Percentiles rank a stretch among this genome's conserved stretches.
These are phyloP conservation scores for Pisolithus thermaeus DNA, from an alignment of 1,284 basidiomycete species.

Conservation along the genomic window DNA sequence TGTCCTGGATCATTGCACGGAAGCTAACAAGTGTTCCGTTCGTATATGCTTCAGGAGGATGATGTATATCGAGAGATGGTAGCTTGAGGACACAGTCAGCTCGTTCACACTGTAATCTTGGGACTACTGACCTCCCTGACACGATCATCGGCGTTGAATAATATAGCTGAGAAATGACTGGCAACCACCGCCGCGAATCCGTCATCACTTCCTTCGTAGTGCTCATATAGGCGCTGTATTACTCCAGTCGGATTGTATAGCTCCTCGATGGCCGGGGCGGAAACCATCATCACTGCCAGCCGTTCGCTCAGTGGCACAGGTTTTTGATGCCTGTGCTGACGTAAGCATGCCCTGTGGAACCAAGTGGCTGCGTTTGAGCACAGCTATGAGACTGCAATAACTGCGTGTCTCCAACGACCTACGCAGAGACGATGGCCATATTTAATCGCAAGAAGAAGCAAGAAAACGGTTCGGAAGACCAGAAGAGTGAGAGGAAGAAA, in stretches of 20 bases:
- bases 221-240: conserved; percentile 42
- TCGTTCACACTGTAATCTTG: conserved; percentile 1
- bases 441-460: conserved; percentile 49
- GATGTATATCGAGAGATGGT: conserved; percentile 41
- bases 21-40: conserved; percentile 59
- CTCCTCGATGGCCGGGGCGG: conserved; percentile 44
- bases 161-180: conserved; percentile 45
- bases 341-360: neutral
- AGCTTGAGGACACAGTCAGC: conserved; percentile 38
- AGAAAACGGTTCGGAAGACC: conserved; percentile 34
- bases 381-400: neutral
- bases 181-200: conserved; percentile 45
- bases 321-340: neutral
- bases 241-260: conserved; percentile 42
- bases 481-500: conserved; percentile 52
- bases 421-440: conserved; percentile 39
- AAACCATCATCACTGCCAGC: conserved; percentile 40
- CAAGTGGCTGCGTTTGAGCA: neutral
- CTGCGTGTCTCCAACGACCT: neutral
- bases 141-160: conserved; percentile 28
- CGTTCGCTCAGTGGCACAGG: conserved; percentile 6
- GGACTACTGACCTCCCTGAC: conserved; percentile 35
- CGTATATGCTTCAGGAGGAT: conserved; percentile 42
- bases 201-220: conserved; percentile 15
- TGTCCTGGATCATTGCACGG: conserved; percentile 76